Conservation (phyloP, 2,329 filamentous ascomycete genomes). For the Pyricularia sp. region DNA sequence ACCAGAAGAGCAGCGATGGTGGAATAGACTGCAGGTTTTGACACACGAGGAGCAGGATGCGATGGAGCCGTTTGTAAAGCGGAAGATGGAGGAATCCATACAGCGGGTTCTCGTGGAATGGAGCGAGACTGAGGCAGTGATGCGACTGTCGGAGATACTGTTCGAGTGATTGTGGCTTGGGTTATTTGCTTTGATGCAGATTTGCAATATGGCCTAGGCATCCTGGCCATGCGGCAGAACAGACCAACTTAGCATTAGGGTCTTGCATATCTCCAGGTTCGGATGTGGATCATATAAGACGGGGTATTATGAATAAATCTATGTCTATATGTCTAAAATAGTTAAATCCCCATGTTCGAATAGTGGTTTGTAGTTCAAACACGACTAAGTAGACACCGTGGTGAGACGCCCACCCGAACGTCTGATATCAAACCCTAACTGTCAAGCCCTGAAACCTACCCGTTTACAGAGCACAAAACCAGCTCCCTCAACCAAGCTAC, state of each 20-base stretch:
- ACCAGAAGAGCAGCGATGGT: not conserved
- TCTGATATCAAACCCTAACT: too few species aligned
- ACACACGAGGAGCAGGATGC: constrained; percentile 13
- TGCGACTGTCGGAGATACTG: not conserved
- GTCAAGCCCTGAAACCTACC: too few species aligned
- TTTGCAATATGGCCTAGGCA: not conserved
- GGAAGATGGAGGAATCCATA: constrained; percentile 20
- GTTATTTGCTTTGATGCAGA: too few species aligned
- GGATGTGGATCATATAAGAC: not conserved
- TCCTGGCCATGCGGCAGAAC: not conserved
- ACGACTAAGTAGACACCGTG: too few species aligned
- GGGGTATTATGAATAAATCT: not conserved
- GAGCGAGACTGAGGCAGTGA: constrained; percentile 3
- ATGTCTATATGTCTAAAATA: not conserved
- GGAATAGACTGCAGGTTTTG: constrained; percentile 17
- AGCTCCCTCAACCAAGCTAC: not conserved
- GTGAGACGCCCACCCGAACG: not conserved
- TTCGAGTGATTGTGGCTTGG: not conserved
- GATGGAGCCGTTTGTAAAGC: constrained; percentile 21
- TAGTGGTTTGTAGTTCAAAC: too few species aligned
- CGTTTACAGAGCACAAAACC: too few species aligned
- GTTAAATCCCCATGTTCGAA: too few species aligned
- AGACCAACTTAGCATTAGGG: not conserved
- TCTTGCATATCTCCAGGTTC: not conserved
- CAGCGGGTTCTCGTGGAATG: constrained; percentile 16